Evolutionary conservation across 257 asterid species (phyloP).

Genomic region (Nicotiana otophora): DNA sequence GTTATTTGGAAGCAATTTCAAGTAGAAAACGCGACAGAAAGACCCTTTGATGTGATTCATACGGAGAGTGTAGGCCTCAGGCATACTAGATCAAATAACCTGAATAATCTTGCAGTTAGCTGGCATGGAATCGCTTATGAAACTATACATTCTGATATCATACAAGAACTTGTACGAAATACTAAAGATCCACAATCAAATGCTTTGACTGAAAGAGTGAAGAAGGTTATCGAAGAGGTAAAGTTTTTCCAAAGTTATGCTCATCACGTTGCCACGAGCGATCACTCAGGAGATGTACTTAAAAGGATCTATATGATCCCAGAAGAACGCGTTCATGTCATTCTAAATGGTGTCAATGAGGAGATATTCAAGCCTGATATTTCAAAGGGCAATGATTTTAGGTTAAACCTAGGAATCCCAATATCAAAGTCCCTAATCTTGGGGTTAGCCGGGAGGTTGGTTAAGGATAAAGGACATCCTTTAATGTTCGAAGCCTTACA

Average conservation of each 20-base stretch:
- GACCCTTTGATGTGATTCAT: constrained; percentile 59
- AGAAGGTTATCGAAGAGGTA: constrained; percentile 61
- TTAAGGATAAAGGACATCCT: constrained; percentile 80
- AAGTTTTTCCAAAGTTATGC: constrained; percentile 54
- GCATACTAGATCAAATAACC: constrained; percentile 51
- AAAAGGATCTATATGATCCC: constrained; percentile 70
- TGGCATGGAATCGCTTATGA: constrained; percentile 87
- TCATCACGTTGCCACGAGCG: constrained; percentile 76
- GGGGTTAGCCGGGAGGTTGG: constrained; percentile 76
- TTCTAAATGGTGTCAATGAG: constrained; percentile 23
- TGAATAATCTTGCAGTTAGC: constrained; percentile 54
- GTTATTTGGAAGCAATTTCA: constrained; percentile 52
- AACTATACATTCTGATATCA: constrained; percentile 43
- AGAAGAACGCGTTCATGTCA: constrained; percentile 59
- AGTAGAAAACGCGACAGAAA: constrained; percentile 31
- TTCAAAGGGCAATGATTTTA: constrained; percentile 13
- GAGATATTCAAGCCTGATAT: constrained; percentile 7
- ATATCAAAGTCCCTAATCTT: constrained; percentile 31
- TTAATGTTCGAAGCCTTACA: constrained; percentile 53
- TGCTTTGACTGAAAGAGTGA: constrained; percentile 29
- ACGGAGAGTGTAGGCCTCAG: constrained; percentile 71
- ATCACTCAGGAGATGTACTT: constrained; percentile 67
- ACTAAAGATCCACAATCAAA: constrained; percentile 21
- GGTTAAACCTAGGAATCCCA: constrained; percentile 8
- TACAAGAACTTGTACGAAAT: constrained; percentile 47